Evolutionary conservation across 2,329 filamentous ascomycete species (phyloP), one percentile per base, ranked within the genome.

Genomic region (Leptosphaerulina australis): DNA sequence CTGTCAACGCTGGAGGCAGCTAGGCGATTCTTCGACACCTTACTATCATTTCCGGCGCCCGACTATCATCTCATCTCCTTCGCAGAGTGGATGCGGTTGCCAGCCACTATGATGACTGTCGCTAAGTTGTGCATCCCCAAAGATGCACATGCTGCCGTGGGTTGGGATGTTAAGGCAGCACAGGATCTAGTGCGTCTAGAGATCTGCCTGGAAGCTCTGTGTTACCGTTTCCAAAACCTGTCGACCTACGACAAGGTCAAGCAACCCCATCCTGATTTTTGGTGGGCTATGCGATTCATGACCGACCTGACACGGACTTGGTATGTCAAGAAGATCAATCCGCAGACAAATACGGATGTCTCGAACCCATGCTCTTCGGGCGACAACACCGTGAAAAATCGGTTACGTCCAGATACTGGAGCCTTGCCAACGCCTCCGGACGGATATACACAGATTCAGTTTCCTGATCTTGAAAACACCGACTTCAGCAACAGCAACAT

Each of bases 11-110:
- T 72, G 0, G 88, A 87, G 69, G 90, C 93, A 64, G 85, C 87
- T 2, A 78, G 78, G 51, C 79, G 85, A 31, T 82, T 85, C 3
- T 83, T 93, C 26, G 85, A 90, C 69, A 77, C 85, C 53, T 83
- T 94, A 22, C 79, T 93, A 3, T 82, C 81, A 18, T 81, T 91
- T 17, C 81, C 84, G 4, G 91, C 88, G n/a, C 90, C 60, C 0
- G 59, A 69, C 3, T 71, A 71, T 37, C 57, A 68, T 39, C 48
- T 67, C 1, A 50, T 72, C 10, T 65, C 68, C 3, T 70, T 70
- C 24, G 53, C 63, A 6, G 68, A 70, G 29, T 72, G 69, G 68
- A 66, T 66, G 59, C 63, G 62, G 10, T 47, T 72, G 6, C 69
- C 69, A 5, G 44, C 55, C 12, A 66, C 66, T 6, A 59, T 70